These are phyloP conservation scores for Phytopythium oedochilum DNA, from an alignment of 352 stramenopile genomes.

Conservation along the genomic window DNA sequence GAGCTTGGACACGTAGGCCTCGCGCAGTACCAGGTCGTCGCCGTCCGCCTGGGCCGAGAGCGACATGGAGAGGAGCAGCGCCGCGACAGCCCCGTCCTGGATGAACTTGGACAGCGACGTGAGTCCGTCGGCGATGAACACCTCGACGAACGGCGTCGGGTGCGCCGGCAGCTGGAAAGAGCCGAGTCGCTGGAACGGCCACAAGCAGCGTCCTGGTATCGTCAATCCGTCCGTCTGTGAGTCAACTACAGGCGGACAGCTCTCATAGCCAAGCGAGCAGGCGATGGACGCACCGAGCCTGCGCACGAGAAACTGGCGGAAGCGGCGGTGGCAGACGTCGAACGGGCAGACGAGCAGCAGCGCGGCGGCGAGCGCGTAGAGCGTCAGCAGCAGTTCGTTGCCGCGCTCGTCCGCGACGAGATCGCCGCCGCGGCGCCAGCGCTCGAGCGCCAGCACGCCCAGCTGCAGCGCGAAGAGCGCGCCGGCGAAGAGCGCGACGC, in stretches of 20 bases:
- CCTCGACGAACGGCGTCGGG: conserved; percentile 68
- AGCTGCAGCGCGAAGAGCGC: conserved; percentile 41
- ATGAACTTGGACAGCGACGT: conserved; percentile 85
- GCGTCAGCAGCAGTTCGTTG: conserved; percentile 65
- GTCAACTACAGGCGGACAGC: too few species aligned
- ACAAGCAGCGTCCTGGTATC: conserved; percentile 45
- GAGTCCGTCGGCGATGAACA: conserved; percentile 77
- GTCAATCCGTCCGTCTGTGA: too few species aligned
- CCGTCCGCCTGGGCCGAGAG: conserved; percentile 28
- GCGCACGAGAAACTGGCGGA: conserved; percentile 51
- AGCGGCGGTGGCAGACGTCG: conserved; percentile 64
- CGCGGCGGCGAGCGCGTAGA: conserved; percentile 41
- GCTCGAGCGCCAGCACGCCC: conserved; percentile 46
- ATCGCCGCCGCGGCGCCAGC: conserved; percentile 21
- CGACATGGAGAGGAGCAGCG: conserved; percentile 58
- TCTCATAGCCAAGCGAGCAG: too few species aligned
- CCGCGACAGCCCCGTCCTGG: conserved; percentile 56
- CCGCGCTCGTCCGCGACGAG: conserved; percentile 53
- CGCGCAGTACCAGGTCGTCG: conserved; percentile 20
- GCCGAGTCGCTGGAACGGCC: conserved; percentile 56
- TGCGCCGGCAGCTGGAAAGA: conserved; percentile 43
- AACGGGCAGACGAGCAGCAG: conserved; percentile 59
- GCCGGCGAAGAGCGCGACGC: conserved; percentile 32
- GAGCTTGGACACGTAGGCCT: conserved; percentile 65
- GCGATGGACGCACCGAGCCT: conserved; percentile 23